phyloP scores from a whole-genome alignment of 2,329 filamentous ascomycete genomes.

The Aspergillus sp. region DNA sequence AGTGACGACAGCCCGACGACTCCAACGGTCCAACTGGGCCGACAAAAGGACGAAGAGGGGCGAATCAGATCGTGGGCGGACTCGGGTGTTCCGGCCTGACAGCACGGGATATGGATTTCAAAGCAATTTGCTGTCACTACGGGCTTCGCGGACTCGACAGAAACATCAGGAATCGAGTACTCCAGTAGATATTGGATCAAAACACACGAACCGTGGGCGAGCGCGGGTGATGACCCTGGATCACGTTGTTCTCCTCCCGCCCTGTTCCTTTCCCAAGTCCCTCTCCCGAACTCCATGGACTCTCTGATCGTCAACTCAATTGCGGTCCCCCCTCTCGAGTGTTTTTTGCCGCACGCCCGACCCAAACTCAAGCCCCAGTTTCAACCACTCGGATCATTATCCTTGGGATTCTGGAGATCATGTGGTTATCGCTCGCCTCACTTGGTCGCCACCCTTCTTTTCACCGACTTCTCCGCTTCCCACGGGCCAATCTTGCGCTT shows the following conservation, averaged over 20 bases:
- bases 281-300: background rate
- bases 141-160: too few relatives aligned
- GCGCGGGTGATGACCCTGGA: background rate
- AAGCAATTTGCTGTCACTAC: background rate
- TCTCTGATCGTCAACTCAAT: background rate
- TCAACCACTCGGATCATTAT: conserved; percentile 6
- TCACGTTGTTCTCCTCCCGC: background rate
- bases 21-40: background rate
- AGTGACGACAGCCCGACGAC: background rate
- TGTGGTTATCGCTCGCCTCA: background rate
- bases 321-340: background rate
- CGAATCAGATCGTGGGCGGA: background rate
- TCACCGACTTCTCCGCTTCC: background rate
- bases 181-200: background rate
- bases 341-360: background rate
- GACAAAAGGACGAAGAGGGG: background rate
- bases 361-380: background rate
- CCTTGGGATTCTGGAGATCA: background rate
- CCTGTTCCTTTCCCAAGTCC: background rate
- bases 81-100: background rate
- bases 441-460: conserved; percentile 1
- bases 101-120: background rate
- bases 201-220: conserved; percentile 1
- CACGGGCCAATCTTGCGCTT: background rate
- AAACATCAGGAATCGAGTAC: too few relatives aligned